phyloP scores from a whole-genome alignment of 805 yeast genomes.

The Zygosaccharomyces kombuchaensis region DNA sequence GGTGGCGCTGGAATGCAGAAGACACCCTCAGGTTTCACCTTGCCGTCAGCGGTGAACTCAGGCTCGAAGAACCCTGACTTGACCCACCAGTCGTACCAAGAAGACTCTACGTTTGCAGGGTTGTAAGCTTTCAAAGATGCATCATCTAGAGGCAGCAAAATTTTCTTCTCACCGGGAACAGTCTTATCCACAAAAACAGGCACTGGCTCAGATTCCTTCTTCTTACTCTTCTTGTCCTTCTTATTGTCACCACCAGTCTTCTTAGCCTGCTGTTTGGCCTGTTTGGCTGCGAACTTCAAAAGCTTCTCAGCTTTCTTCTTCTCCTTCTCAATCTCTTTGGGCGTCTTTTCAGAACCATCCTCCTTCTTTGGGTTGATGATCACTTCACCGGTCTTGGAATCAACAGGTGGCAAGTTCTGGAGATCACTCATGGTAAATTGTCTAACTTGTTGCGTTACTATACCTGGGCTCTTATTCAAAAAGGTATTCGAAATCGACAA shows the following conservation, averaged over 20 bases:
- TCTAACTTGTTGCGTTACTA: slow-evolving; percentile 13
- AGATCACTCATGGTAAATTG: slow-evolving; percentile 30
- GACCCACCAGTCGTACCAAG: slow-evolving; percentile 98
- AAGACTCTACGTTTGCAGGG: slow-evolving; percentile 88
- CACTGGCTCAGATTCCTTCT: slow-evolving; percentile 61
- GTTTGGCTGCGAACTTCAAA: slow-evolving; percentile 80
- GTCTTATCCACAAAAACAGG: slow-evolving; percentile 89
- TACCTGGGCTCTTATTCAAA: slow-evolving; percentile 1
- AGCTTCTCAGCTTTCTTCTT: slow-evolving; percentile 82
- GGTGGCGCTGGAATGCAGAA: slow-evolving; percentile 98
- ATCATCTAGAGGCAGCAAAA: slow-evolving; percentile 80
- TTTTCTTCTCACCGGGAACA: slow-evolving; percentile 84
- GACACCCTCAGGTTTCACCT: slow-evolving; percentile 71
- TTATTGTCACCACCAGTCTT: slow-evolving; percentile 42
- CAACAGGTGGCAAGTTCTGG: slow-evolving; percentile 34
- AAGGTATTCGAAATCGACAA: background rate
- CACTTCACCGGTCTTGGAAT: slow-evolving; percentile 36
- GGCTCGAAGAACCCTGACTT: slow-evolving; percentile 86
- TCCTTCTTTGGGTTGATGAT: slow-evolving; percentile 37
- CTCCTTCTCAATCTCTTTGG: slow-evolving; percentile 81
- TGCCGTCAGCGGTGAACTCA: slow-evolving; percentile 69
- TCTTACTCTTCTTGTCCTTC: slow-evolving; percentile 56
- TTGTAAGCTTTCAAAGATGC: slow-evolving; percentile 91
- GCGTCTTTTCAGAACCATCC: slow-evolving; percentile 55
- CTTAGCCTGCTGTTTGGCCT: slow-evolving; percentile 46